Conservation (phyloP, 208 protist species). For the Acanthamoeba sp. region DNA sequence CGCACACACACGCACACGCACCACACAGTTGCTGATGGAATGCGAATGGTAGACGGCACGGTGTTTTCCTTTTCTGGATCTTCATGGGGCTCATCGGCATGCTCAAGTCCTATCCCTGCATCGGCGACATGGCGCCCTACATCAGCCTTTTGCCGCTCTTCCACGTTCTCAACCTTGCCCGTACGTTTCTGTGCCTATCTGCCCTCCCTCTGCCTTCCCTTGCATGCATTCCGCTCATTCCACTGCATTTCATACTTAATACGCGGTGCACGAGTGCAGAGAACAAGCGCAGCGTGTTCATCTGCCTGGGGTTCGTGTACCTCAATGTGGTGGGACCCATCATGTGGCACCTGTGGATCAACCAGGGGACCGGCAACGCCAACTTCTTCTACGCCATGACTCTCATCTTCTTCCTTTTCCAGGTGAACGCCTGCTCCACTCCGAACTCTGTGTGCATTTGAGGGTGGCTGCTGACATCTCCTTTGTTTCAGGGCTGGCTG, state of each 20-base stretch:
- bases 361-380: conserved; percentile 71
- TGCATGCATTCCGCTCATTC: not conserved
- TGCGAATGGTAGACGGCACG: not conserved
- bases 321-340: conserved; percentile 68
- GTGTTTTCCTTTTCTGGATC: conserved; percentile 72
- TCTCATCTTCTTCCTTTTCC: conserved; percentile 71
- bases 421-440: not conserved
- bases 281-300: conserved; percentile 72
- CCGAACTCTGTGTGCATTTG: not conserved
- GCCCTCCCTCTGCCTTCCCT: not conserved
- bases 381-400: conserved; percentile 76
- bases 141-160: conserved; percentile 67
- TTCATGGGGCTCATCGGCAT: conserved; percentile 71
- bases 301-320: conserved; percentile 62
- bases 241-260: not conserved
- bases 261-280: not conserved
- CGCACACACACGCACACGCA: not conserved
- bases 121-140: conserved; percentile 66
- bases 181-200: not conserved
- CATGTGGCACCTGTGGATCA: conserved; percentile 74
- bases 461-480: no score
- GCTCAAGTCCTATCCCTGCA: conserved; percentile 72
- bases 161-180: conserved; percentile 62
- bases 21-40: not conserved
- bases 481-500: conserved; percentile 74